Base-by-base conservation (phyloP, 2,329 filamentous ascomycete genomes). In the Nigrospora sphaerica region DNA sequence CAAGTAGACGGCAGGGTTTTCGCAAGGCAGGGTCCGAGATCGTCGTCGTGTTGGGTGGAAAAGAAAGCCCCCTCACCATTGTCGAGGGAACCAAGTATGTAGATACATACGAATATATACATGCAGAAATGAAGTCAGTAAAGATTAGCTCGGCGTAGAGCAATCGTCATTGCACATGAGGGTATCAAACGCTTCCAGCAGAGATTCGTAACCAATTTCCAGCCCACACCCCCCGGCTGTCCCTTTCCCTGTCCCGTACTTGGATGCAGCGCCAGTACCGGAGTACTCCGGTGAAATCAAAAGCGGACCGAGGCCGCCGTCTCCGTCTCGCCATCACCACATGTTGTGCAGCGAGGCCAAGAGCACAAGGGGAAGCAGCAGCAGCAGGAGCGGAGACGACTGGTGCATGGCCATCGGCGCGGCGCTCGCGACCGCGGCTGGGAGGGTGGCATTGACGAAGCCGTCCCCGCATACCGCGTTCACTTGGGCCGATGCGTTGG, bases 401-500 rank as follows among this genome's bases (percentile, higher is more conserved):
- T 53, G 45, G 31, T 45, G 46, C 31, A 51, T 45, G 9, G 58
- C 43, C 12, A 45, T 16, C 1, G 48, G 56, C 1, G 54, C 52
- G 5, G 44, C 49, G 17, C 52, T 61, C 1, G 56, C 54, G 2
- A 57, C 57, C 5, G 63, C 61, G 0, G 59, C 64, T 0, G 77
- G 71, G 3, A 83, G 59, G n/a, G 72, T 75, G 36, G 68, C 65
- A 52, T 82, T 83, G 49, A 78, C 77, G 53, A 81, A 85, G 13
- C 61, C 62, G 0, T 71, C 63, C 0, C 81, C 81, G 55, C 81
- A 85, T 3, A 74, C 72, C 12, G 79, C 71, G 59, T 95, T 86
- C 44, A 97, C 75, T 57, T 85, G 78, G 51, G 76, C 67, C 0
- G 92, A 91, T 0, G 90, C 89, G 11, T 69, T 58, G 6, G 75